Conservation (phyloP, 116 monocot species). For the Zostera marina region DNA sequence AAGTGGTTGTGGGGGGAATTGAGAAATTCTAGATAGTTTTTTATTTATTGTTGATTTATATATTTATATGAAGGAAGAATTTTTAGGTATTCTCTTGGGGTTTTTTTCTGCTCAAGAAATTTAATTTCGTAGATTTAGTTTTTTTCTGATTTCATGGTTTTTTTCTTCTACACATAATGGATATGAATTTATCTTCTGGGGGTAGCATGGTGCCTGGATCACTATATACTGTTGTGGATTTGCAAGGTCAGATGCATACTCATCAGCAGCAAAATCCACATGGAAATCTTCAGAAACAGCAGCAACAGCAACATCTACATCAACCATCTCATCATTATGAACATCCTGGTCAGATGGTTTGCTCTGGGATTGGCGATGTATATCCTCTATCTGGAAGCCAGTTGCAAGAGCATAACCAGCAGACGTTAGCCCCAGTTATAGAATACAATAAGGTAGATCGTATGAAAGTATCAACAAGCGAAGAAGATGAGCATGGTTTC, state of each 20-base stretch:
- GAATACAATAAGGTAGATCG: constrained; percentile 24
- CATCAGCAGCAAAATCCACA: constrained; percentile 9
- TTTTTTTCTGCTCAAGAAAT: no score
- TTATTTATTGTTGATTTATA: no score
- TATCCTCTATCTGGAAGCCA: constrained; percentile 20
- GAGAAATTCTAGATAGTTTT: no score
- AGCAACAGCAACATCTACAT: constrained; percentile 7
- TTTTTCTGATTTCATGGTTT: not conserved
- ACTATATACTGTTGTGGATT: constrained; percentile 12
- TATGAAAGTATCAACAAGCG: constrained; percentile 21
- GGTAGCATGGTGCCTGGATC: constrained; percentile 18
- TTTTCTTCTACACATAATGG: constrained; percentile 7
- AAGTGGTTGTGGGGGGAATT: no score
- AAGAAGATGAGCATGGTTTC: constrained; percentile 50
- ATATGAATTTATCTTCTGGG: constrained; percentile 8
- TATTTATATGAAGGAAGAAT: no score
- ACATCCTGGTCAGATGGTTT: constrained; percentile 15
- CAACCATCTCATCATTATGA: constrained; percentile 7
- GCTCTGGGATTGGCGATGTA: constrained; percentile 24
- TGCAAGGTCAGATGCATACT: constrained; percentile 16
- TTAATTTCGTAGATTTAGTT: no score
- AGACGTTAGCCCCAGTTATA: constrained; percentile 7
- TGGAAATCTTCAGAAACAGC: constrained; percentile 4
- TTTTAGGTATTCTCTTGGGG: no score
- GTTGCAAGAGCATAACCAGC: constrained; percentile 15